Evolutionary conservation across 1,284 basidiomycete genomes (phyloP), one percentile per base, ranked within the genome.

Genomic region (Puccinia hordei): DNA sequence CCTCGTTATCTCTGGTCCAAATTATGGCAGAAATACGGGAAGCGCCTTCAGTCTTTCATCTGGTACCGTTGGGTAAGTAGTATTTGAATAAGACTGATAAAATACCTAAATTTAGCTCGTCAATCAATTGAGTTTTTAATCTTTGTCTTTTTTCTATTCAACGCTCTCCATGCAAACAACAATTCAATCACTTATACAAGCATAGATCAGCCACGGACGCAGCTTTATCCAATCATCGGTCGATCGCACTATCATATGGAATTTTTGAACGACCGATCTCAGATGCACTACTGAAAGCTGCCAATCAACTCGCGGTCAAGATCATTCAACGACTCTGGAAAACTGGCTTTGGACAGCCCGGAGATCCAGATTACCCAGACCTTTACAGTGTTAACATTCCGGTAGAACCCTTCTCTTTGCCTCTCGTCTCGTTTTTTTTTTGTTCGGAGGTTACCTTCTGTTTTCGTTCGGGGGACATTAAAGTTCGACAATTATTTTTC

Each of bases 1-100:
- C 85, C 89, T 97, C 35, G 90, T 89, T 65, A 85, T 89, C 38
- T 87, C 87, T 2, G 88, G 88, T 0, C 87, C 87, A 0, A 88
- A 88, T 80, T 87, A 86, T 82, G 85, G 84, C 12, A 82, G 84
- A 15, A 85, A 85, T 81, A 85, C 84, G 1, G 80, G 76, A 13
- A 82, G 82, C 6, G 84, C 83, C 4, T 85, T 85, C 65, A 84
- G 83, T n/a, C 80, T 84, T 4, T 83, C 83, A 30, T 82, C 82
- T 79, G 79, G 73, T 41, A 78, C 75, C 24, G 65, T 78, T 78
- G 75, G 75, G 72, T 73, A 44, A 55, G 51, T 27, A 55, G 30
- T 27, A 46, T 71, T 71, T 17, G 24, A 51, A 51, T 27, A 33
- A 33, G 6, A 27, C 22, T 69, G n/a, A 15, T 27, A 17, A 51